phyloP scores from a whole-genome alignment of 2,329 filamentous ascomycete species.

The Talaromyces albobiverticillius region DNA sequence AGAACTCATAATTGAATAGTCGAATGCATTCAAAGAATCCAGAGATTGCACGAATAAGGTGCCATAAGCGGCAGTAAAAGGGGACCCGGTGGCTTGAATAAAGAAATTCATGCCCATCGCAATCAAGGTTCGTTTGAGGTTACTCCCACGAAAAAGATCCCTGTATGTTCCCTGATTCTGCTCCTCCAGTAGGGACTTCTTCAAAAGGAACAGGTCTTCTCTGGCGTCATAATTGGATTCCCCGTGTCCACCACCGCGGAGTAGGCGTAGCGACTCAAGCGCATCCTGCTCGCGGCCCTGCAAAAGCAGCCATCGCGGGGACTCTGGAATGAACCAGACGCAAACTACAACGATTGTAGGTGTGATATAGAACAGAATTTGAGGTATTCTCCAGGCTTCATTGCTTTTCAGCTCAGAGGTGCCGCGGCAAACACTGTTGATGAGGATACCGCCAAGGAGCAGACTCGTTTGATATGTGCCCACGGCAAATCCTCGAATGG shows the following conservation, averaged over 20 bases:
- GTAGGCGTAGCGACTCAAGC: slow-evolving; percentile 36
- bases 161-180: slow-evolving; percentile 13
- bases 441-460: slow-evolving; percentile 21
- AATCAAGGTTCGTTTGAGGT: slow-evolving; percentile 13
- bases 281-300: slow-evolving; percentile 25
- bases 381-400: slow-evolving; percentile 29
- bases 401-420: slow-evolving; percentile 23
- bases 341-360: slow-evolving; percentile 22
- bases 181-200: slow-evolving; percentile 11
- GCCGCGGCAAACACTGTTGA: slow-evolving; percentile 20
- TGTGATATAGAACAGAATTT: slow-evolving; percentile 24
- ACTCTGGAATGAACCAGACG: slow-evolving; percentile 27
- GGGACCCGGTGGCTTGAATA: slow-evolving; percentile 13
- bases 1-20: slow-evolving; percentile 45
- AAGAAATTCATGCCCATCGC: slow-evolving; percentile 16
- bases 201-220: slow-evolving; percentile 9
- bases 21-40: slow-evolving; percentile 32
- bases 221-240: slow-evolving; percentile 1
- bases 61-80: slow-evolving; percentile 15
- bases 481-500: slow-evolving; percentile 14
- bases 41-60: slow-evolving; percentile 13
- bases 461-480: slow-evolving; percentile 17
- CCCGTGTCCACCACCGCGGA: slow-evolving; percentile 23
- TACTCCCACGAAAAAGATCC: slow-evolving; percentile 15
- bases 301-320: slow-evolving; percentile 26